Evolutionary conservation across 768 basidiomycete genomes (phyloP), one percentile per base, ranked within the genome.

Genomic region (Boletus tylopilopsis): DNA sequence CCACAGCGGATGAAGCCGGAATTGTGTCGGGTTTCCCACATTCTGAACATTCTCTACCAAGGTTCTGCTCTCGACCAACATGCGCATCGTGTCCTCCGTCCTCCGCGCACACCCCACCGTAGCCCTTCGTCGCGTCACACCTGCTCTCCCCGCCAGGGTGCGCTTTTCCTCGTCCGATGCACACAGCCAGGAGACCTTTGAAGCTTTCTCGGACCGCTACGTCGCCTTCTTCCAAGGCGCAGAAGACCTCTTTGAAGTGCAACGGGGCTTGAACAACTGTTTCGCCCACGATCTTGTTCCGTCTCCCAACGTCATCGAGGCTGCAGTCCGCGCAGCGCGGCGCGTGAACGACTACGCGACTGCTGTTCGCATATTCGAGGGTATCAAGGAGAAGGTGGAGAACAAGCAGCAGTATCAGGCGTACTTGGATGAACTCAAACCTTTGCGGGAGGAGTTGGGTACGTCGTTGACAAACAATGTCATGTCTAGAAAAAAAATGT

Each of bases 251-350:
- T 99, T 99, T 67, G 96, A 99, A 77, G 88, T 99, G 56, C 95
- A 99, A 73, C 90, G 96, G 43, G 96, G 96, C 33, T 77, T 99
- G 63, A 98, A 99, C 79, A 99, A 99, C 80, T 97, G 94, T 76
- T 99, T 99, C 68, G 91, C 96, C 3, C 95, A 98, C 70, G 96
- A 99, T 71, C 82, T 96, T 55, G 94, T 96, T 13, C 93, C 93
- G 5, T 81, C 90, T 2, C 80, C 90, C 23, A 68, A 76, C 47
- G 90, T 95, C 60, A 73, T 94, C 47, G 91, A 94, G 73, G 88
- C 90, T 55, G 92, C 92, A 23, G 74, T 94, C 54, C 82, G 84
- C 46, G 93, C 94, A 49, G 82, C 90, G 19, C 78, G 96, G 57
- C 82, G 94, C 57, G 92, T 96, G 53, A 87, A 99, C 72, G 94